A percentile compares a stretch with the other conserved stretches of the same genome.
These are phyloP conservation scores for Phyllosticta paracitricarpa DNA, from an alignment of 2,329 filamentous ascomycete species.

Conservation along the genomic window DNA sequence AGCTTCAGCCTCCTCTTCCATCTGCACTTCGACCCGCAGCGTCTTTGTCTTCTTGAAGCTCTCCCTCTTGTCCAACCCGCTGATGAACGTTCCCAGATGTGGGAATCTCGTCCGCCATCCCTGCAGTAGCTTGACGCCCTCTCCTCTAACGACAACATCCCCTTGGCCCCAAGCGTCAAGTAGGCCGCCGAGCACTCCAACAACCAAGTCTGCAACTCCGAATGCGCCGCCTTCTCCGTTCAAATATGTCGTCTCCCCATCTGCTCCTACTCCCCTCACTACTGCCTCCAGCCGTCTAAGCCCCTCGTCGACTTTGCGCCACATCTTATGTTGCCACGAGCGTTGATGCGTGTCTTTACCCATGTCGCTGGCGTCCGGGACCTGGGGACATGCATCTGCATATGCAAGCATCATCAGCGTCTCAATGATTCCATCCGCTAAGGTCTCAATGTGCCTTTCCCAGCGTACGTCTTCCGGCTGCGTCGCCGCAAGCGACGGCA, in stretches of 20 bases:
- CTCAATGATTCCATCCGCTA: not conserved
- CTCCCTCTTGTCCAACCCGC: not conserved
- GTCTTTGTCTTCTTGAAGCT: not conserved
- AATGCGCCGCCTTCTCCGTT: not conserved
- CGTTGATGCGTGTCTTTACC: not conserved
- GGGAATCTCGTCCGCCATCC: not conserved
- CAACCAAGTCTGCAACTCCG: not conserved
- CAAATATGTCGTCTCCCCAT: not conserved
- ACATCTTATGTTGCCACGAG: not conserved
- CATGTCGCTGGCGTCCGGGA: not conserved
- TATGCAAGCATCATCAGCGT: not conserved
- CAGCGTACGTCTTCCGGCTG: not conserved
- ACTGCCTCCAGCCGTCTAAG: not conserved
- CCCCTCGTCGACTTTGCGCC: not conserved
- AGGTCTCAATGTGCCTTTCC: not conserved
- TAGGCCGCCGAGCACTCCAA: not conserved
- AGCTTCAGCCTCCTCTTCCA: not conserved
- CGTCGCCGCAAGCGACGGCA: not conserved
- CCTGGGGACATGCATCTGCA: not conserved
- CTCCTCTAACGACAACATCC: not conserved
- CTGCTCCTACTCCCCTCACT: not conserved
- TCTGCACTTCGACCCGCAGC: not conserved
- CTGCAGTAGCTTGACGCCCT: not conserved
- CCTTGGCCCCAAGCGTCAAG: not conserved
- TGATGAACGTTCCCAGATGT: not conserved